Base-by-base conservation (phyloP, 2,329 filamentous ascomycete genomes). In the Paracoccidioides brasiliensis region DNA sequence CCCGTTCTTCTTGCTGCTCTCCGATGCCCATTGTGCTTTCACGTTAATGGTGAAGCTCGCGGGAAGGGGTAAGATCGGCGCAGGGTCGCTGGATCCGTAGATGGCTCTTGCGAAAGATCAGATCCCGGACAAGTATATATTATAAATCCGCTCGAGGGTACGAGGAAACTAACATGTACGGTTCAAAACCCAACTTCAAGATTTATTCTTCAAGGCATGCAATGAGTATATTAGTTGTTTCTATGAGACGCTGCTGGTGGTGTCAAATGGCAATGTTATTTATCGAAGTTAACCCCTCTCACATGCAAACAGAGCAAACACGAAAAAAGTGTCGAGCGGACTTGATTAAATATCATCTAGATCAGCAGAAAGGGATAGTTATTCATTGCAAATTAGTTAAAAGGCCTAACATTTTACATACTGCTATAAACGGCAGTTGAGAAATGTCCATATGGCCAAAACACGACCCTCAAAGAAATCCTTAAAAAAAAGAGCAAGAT, bases 1-100 rank as follows among this genome's bases (percentile, higher is more conserved):
- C 93, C 59, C 90, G 85, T 79, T 98, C 93, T 75, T 98, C 93
- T 62, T 84, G 75, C 72, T 98, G 93, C 58, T 98, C 93, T 78
- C 97, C 91, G 69, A 72, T 69, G 55, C 74, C 74, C 74, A 77
- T 77, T 32, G 50, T 68, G 64, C 61, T 56, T 22, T 22, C 28
- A 5, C 41, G 42, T 55, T 30, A 54, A 46, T 10, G 5, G 15
- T 28, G 15, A 46, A 45, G 52, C 50, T 7, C 32, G 12, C 8
- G 28, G 38, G 38, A 42, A 35, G 50, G 50, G 50, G 50, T 52
- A 42, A 52, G 32, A n/a, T 4, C n/a, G 48, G n/a, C 14, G 33
- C 33, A 6, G 22, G 10, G 15, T 38, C 2, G 46, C 10, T 35
- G 33, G 33, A 22, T 37, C 22, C 22, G 22, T 22, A 22, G 22